Evolutionary conservation across 2,329 filamentous ascomycete species (phyloP).

Genomic region (Basipetospora chlamydospora): DNA sequence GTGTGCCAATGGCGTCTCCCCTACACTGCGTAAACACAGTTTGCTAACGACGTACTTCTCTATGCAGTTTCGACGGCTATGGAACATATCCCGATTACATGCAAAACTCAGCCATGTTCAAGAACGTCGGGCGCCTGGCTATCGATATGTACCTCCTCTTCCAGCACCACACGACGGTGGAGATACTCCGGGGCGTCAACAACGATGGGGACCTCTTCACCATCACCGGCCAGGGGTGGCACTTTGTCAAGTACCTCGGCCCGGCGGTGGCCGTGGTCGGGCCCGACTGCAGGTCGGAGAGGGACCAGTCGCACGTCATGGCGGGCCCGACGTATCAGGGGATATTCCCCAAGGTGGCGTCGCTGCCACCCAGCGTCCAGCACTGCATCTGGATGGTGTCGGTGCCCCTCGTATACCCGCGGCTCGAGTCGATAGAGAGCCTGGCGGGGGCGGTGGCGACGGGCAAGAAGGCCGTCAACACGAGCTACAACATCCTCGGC

Average conservation of each 20-base stretch:
- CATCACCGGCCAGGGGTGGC: slow-evolving; percentile 93
- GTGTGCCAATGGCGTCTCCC: too few species aligned
- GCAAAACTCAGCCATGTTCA: slow-evolving; percentile 95
- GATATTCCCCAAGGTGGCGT: slow-evolving; percentile 87
- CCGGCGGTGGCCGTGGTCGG: slow-evolving; percentile 83
- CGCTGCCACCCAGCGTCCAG: slow-evolving; percentile 81
- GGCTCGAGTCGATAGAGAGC: slow-evolving; percentile 81
- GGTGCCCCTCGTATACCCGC: slow-evolving; percentile 79
- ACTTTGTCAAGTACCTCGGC: slow-evolving; percentile 93
- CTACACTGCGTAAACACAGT: not conserved
- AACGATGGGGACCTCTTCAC: slow-evolving; percentile 90
- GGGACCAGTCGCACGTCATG: slow-evolving; percentile 82
- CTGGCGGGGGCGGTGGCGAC: slow-evolving; percentile 83
- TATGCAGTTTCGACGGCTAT: slow-evolving; percentile 76
- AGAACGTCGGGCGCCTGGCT: slow-evolving; percentile 89
- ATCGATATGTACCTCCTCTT: slow-evolving; percentile 98
- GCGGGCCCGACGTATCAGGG: slow-evolving; percentile 95
- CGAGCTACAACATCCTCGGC: slow-evolving; percentile 88
- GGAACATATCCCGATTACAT: slow-evolving; percentile 97
- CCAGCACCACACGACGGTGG: slow-evolving; percentile 92
- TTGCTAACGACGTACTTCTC: slow-evolving; percentile 3
- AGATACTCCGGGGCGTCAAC: slow-evolving; percentile 78
- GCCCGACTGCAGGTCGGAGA: slow-evolving; percentile 80
- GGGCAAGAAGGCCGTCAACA: slow-evolving; percentile 92
- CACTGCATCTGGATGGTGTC: slow-evolving; percentile 95